Evolutionary conservation across 176 grass and related monocot species (phyloP).

Genomic region (Phoenix dactylifera): DNA sequence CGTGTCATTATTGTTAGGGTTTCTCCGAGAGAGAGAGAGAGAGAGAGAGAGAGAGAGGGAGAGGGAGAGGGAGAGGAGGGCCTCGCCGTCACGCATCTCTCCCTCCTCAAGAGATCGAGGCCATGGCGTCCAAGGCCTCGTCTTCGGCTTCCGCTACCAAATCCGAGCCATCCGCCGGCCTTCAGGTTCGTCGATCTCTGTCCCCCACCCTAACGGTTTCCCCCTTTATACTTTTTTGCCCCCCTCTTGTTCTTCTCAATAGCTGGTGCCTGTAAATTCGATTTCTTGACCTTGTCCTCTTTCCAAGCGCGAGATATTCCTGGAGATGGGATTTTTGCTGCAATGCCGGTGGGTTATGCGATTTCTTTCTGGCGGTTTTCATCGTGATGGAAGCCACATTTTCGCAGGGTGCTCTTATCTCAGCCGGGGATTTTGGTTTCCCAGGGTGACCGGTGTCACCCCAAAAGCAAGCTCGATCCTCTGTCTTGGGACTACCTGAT

Average conservation of each 20-base stretch:
- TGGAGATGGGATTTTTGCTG: neutral
- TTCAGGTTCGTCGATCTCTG: neutral
- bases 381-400: no score
- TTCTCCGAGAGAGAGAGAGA: neutral
- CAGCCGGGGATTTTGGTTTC: no score
- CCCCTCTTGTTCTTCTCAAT: neutral
- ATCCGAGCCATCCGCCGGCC: conserved; percentile 23
- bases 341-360: conserved; percentile 18
- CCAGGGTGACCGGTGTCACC: no score
- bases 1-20: conserved; percentile 27
- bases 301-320: no score
- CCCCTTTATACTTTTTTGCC: neutral
- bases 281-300: no score
- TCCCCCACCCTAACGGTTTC: neutral
- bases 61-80: no score
- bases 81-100: no score
- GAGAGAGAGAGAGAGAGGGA: no score
- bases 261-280: neutral
- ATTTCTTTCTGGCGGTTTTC: conserved; percentile 2
- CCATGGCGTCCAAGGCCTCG: conserved; percentile 26
- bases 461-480: no score
- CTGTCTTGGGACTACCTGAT: no score
- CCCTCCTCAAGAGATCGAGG: neutral
- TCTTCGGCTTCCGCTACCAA: conserved; percentile 33
- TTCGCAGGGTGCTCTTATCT: no score